Percentiles rank a stretch among this genome's conserved stretches.
These are phyloP conservation scores for Dissophora ornata DNA, from an alignment of 192 early-diverging fungal species.

Conservation along the genomic window DNA sequence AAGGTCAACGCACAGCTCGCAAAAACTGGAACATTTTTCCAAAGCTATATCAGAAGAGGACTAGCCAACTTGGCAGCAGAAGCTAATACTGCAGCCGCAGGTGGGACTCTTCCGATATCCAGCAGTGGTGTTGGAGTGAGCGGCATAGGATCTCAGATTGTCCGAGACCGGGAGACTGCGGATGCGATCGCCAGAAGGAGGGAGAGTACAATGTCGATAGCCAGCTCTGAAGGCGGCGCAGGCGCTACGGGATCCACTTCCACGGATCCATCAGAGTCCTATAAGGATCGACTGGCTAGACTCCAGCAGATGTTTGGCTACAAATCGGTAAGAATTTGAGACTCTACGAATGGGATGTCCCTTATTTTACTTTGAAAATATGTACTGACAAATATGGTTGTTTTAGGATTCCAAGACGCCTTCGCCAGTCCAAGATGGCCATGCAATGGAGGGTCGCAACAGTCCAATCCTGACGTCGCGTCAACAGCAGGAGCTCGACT, in stretches of 20 bases:
- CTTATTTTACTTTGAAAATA: neutral
- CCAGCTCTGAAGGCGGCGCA: constrained; percentile 10
- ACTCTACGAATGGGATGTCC: no score
- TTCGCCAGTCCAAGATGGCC: constrained; percentile 36
- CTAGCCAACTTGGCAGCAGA: constrained; percentile 69
- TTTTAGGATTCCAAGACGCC: constrained; percentile 39
- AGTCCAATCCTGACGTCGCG: constrained; percentile 29
- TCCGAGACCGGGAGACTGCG: constrained; percentile 23
- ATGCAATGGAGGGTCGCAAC: constrained; percentile 37
- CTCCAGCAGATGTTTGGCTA: constrained; percentile 71
- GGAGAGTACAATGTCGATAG: constrained; percentile 31
- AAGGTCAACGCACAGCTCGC: constrained; percentile 70
- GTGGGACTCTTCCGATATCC: neutral
- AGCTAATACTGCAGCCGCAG: constrained; percentile 30
- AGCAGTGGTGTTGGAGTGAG: neutral
- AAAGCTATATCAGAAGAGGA: constrained; percentile 80
- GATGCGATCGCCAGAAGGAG: constrained; percentile 21
- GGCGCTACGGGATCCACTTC: neutral
- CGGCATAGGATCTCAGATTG: constrained; percentile 1
- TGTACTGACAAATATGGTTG: neutral
- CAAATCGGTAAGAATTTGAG: constrained; percentile 31
- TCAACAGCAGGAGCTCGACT: constrained; percentile 43
- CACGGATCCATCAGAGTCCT: constrained; percentile 43
- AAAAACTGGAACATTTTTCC: constrained; percentile 75
- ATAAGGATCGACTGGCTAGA: constrained; percentile 66